Percentiles rank a stretch among this genome's conserved stretches.
These are phyloP conservation scores for Pythium chondricola DNA, from an alignment of 352 stramenopile species.

Conservation along the genomic window DNA sequence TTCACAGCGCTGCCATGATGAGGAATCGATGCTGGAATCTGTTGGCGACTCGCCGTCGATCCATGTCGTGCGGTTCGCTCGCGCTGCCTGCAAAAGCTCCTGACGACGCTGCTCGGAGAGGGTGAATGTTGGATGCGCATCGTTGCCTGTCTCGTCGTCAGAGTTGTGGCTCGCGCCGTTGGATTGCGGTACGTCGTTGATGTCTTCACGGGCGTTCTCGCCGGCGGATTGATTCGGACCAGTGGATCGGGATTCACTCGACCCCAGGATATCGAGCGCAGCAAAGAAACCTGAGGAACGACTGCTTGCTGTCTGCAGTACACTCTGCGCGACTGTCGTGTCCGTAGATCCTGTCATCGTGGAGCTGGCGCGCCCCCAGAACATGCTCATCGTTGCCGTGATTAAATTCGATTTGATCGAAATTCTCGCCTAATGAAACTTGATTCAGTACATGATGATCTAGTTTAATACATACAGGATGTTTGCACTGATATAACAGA, in stretches of 20 bases:
- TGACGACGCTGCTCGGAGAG: conserved; percentile 66
- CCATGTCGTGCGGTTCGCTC: conserved; percentile 63
- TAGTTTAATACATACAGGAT: too few relatives aligned
- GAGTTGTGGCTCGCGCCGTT: background rate
- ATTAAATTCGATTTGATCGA: too few relatives aligned
- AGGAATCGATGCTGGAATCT: background rate
- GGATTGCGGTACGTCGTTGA: too few relatives aligned
- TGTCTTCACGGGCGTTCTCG: conserved; percentile 7
- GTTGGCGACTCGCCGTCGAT: conserved; percentile 35
- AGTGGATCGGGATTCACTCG: background rate
- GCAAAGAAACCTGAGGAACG: conserved; percentile 13
- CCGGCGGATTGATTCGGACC: conserved; percentile 9
- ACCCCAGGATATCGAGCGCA: conserved; percentile 2
- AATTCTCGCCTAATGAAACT: too few relatives aligned
- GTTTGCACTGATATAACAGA: too few relatives aligned
- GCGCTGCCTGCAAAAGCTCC: conserved; percentile 66
- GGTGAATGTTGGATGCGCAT: conserved; percentile 24
- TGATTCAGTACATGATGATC: too few relatives aligned
- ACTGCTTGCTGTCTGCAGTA: conserved; percentile 2
- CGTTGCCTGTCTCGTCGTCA: conserved; percentile 1
- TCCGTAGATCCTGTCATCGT: background rate
- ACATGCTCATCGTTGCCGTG: too few relatives aligned
- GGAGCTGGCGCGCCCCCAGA: conserved; percentile 9
- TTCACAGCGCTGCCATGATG: background rate
- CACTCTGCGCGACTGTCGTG: background rate